Percentiles rank a stretch among this genome's conserved stretches.
Conservation (phyloP, 352 stramenopile species). For the Globisporangium nagaii region DNA sequence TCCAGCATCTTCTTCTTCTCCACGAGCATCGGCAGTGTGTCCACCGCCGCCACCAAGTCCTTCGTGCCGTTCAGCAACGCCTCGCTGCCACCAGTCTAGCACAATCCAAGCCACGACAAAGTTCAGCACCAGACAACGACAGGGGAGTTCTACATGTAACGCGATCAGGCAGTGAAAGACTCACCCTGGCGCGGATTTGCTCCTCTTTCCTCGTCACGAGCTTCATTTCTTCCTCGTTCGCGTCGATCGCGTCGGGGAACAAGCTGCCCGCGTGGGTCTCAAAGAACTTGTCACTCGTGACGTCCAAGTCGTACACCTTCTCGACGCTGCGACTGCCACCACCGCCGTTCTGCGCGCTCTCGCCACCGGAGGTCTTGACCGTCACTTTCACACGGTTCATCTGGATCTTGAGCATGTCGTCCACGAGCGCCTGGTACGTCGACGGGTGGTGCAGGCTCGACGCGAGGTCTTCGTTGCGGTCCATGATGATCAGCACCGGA, state of each 20-base stretch:
- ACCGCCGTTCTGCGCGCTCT: background rate
- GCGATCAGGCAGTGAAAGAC: background rate
- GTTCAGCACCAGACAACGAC: background rate
- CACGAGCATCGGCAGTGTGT: slow-evolving; percentile 73
- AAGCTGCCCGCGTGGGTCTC: slow-evolving; percentile 65
- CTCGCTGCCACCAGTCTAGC: slow-evolving; percentile 57
- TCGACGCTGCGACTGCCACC: slow-evolving; percentile 33
- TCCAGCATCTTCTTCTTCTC: slow-evolving; percentile 89
- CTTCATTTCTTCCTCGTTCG: slow-evolving; percentile 88
- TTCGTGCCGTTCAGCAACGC: slow-evolving; percentile 74
- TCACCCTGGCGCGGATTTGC: slow-evolving; percentile 55
- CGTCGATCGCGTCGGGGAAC: slow-evolving; percentile 81
- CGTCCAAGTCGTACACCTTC: slow-evolving; percentile 76
- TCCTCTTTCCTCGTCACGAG: slow-evolving; percentile 83
- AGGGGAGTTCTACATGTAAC: too few relatives aligned
- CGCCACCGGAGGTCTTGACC: slow-evolving; percentile 42
- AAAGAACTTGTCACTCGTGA: slow-evolving; percentile 82
- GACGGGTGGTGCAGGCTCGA: slow-evolving; percentile 94
- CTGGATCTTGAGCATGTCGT: slow-evolving; percentile 94
- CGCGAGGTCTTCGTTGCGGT: slow-evolving; percentile 96
- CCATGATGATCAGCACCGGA: slow-evolving; percentile 95
- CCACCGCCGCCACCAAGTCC: slow-evolving; percentile 76
- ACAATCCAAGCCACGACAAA: background rate
- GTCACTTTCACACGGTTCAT: slow-evolving; percentile 95
- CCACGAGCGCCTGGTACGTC: slow-evolving; percentile 92